Base-by-base conservation (phyloP, 2,329 filamentous ascomycete genomes). In the Talaromyces amestolkiae region DNA sequence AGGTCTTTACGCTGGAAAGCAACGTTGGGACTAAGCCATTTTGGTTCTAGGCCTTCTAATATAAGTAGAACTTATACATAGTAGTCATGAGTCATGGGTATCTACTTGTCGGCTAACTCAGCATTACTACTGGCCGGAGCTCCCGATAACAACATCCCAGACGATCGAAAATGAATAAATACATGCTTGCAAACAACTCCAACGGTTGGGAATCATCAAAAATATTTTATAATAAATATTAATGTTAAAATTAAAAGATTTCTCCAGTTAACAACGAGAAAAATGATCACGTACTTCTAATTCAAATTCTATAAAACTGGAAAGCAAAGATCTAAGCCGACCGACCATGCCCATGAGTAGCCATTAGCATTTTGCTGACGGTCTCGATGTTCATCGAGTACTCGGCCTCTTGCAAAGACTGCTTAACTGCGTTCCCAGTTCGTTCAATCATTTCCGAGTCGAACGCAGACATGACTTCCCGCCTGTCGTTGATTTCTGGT, bases 321-420 rank as follows among this genome's bases (percentile, higher is more conserved):
- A 47, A 60, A 22, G 10, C 41, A 41, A 15, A 19, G 13, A 7
- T 11, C 19, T 60, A 65, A 39, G 47, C 63, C 11, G 63, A 65
- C 24, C 43, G 45, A 3, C 63, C 63, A 24, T 65, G 63, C 4
- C 63, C 63, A 35, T 65, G 35, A 22, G 33, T 51, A 10, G 58
- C 63, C 58, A 65, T 65, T 15, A 65, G 31, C 63, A 65, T 65
- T 37, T 61, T 65, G 7, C 58, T 35, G 8, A 61, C 63, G 11
- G 63, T 65, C 43, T 65, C 63, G 9, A 61, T 31, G 13, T 61
- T 65, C 63, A 65, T 65, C 17, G 56, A 60, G 8, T 45, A 56
- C 17, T 65, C 63, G 17, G 63, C 63, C 35, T 65, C 58, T n/a
- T 65, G 63, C 11, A 65, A 37, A 47, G 63, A 61, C 37, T 65